Evolutionary conservation across 2,329 filamentous ascomycete genomes (phyloP).

Genomic region (Rutstroemia sydowiana): DNA sequence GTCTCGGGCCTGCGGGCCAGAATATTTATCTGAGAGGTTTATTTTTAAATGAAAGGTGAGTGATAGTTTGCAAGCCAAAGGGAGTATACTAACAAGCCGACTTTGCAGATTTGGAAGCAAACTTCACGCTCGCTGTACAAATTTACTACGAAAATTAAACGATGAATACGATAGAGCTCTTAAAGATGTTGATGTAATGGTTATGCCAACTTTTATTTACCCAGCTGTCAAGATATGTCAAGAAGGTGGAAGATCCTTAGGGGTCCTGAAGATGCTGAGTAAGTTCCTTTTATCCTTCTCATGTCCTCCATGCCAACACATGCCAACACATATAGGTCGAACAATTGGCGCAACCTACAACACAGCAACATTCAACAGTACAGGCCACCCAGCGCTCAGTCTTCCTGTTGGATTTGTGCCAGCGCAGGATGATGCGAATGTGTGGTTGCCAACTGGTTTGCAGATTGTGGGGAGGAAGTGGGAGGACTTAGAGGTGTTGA

Average conservation of each 20-base stretch:
- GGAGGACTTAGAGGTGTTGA: slow-evolving; percentile 41
- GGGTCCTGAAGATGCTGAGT: background rate
- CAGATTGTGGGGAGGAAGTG: slow-evolving; percentile 47
- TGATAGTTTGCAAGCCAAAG: too few relatives aligned
- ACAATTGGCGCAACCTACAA: slow-evolving; percentile 49
- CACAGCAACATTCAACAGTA: slow-evolving; percentile 49
- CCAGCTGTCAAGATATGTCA: slow-evolving; percentile 25
- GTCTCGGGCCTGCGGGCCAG: slow-evolving; percentile 45
- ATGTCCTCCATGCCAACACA: slow-evolving; percentile 27
- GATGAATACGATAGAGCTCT: slow-evolving; percentile 39
- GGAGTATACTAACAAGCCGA: background rate
- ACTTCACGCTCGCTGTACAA: slow-evolving; percentile 35
- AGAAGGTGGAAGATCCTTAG: background rate
- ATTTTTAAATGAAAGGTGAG: slow-evolving; percentile 33
- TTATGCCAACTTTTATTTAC: slow-evolving; percentile 43
- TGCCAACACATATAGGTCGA: slow-evolving; percentile 39
- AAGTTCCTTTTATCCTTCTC: slow-evolving; percentile 26
- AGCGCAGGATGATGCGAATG: slow-evolving; percentile 30
- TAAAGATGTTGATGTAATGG: slow-evolving; percentile 36
- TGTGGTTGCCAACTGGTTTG: slow-evolving; percentile 44
- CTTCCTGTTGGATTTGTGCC: slow-evolving; percentile 40
- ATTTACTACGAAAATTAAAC: slow-evolving; percentile 38
- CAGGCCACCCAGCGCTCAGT: slow-evolving; percentile 47
- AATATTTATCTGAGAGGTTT: slow-evolving; percentile 47
- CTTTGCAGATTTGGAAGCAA: slow-evolving; percentile 32